A percentile compares a stretch with the other conserved stretches of the same genome.
These are phyloP conservation scores for Ogataea philodendri DNA, from an alignment of 805 yeast genomes.

Conservation along the genomic window DNA sequence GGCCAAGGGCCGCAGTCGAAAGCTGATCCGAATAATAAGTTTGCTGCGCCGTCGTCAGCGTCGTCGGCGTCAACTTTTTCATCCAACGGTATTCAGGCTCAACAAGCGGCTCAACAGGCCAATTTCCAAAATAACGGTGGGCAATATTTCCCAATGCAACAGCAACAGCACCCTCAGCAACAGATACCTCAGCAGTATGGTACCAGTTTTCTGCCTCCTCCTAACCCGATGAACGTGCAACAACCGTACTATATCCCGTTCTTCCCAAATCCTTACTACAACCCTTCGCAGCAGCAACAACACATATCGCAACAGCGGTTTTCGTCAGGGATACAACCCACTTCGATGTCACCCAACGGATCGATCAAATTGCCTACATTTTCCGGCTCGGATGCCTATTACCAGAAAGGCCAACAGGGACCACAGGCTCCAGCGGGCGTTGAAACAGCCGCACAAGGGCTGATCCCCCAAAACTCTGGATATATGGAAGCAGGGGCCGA, in stretches of 20 bases:
- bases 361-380: slow-evolving; percentile 18
- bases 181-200: slow-evolving; percentile 23
- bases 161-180: slow-evolving; percentile 12
- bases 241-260: slow-evolving; percentile 27
- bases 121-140: slow-evolving; percentile 14
- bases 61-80: slow-evolving; percentile 11
- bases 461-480: slow-evolving; percentile 4
- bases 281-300: slow-evolving; percentile 21
- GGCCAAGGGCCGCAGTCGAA: slow-evolving; percentile 4
- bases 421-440: slow-evolving; percentile 12
- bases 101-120: slow-evolving; percentile 17
- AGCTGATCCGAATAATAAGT: slow-evolving; percentile 11
- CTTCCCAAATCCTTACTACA: slow-evolving; percentile 24
- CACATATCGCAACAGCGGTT: slow-evolving; percentile 25
- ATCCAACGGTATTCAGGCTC: slow-evolving; percentile 13
- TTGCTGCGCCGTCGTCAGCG: slow-evolving; percentile 9
- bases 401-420: slow-evolving; percentile 13
- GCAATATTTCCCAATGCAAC: slow-evolving; percentile 20
- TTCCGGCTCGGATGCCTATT: slow-evolving; percentile 15
- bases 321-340: slow-evolving; percentile 17
- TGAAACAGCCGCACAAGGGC: slow-evolving; percentile 5
- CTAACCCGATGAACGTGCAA: slow-evolving; percentile 25
- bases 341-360: slow-evolving; percentile 11
- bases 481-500: slow-evolving; percentile 15
- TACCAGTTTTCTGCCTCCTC: slow-evolving; percentile 27